A percentile compares a stretch with the other conserved stretches of the same genome.
These are phyloP conservation scores for Metschnikowia gelsemii DNA, from an alignment of 805 yeast genomes.

Conservation along the genomic window DNA sequence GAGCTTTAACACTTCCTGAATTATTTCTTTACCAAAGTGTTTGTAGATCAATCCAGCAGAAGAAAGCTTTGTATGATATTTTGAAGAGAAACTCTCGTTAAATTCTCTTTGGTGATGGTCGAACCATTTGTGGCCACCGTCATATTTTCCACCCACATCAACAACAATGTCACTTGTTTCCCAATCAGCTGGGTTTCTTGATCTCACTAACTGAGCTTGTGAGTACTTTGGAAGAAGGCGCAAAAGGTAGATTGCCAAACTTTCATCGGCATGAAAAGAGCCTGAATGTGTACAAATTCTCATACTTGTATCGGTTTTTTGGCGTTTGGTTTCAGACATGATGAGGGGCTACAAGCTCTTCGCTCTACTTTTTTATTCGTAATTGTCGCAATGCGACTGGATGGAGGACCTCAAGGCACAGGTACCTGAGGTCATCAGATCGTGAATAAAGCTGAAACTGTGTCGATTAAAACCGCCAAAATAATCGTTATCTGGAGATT, in stretches of 20 bases:
- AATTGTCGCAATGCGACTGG: constrained; percentile 16
- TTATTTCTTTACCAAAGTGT: constrained; percentile 74
- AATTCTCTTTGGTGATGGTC: constrained; percentile 98
- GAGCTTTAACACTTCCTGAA: constrained; percentile 49
- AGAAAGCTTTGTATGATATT: constrained; percentile 74
- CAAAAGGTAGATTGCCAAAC: constrained; percentile 87
- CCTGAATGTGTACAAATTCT: constrained; percentile 91
- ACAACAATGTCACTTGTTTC: constrained; percentile 88
- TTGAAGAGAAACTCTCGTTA: constrained; percentile 62
- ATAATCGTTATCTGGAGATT: too few relatives aligned
- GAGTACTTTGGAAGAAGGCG: constrained; percentile 66
- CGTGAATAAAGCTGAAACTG: neutral
- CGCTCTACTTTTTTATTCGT: constrained; percentile 6
- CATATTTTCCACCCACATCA: constrained; percentile 92
- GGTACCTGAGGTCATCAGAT: neutral
- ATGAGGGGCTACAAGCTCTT: constrained; percentile 6
- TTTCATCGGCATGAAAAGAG: constrained; percentile 95
- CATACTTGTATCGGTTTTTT: constrained; percentile 25
- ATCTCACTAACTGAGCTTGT: constrained; percentile 70
- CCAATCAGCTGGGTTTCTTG: constrained; percentile 81
- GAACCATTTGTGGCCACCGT: constrained; percentile 69
- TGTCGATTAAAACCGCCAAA: too few relatives aligned
- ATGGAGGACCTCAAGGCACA: constrained; percentile 3
- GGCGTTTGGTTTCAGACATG: constrained; percentile 25
- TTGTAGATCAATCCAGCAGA: constrained; percentile 94